These are phyloP conservation scores for Colletotrichum spinosum DNA, from an alignment of 2,329 filamentous ascomycete species.

Conservation along the genomic window DNA sequence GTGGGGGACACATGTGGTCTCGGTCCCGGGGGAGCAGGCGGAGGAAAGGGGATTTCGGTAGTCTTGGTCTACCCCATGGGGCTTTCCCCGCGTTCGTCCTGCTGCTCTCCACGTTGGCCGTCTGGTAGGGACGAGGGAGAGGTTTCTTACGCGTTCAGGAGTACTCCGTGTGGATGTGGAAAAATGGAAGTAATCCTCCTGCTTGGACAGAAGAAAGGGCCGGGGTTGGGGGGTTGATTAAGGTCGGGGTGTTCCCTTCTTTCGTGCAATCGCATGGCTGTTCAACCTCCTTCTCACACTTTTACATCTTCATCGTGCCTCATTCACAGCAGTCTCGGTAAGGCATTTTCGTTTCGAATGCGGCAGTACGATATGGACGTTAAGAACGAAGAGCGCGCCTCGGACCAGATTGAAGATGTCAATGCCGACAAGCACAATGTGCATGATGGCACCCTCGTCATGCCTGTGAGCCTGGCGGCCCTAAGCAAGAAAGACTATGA, in stretches of 20 bases:
- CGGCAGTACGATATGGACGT: conserved; percentile 10
- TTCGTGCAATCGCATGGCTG: background rate
- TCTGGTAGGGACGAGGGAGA: too few relatives aligned
- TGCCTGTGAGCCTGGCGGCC: conserved; percentile 40
- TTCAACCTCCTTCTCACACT: background rate
- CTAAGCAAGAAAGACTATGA: conserved; percentile 38
- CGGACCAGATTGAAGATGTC: conserved; percentile 24
- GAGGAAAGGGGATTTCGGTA: background rate
- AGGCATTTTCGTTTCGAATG: too few relatives aligned
- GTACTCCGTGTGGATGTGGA: background rate
- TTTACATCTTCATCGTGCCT: background rate
- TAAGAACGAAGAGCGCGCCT: conserved; percentile 18
- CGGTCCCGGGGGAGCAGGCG: background rate
- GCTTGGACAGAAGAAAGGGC: background rate
- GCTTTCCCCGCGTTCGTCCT: conserved; percentile 26
- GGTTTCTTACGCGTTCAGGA: too few relatives aligned
- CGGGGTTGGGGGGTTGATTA: conserved; percentile 5
- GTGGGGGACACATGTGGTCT: conserved; percentile 10
- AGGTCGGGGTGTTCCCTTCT: background rate
- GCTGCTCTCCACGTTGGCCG: conserved; percentile 13
- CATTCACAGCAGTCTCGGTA: too few relatives aligned
- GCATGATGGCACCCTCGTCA: conserved; percentile 20
- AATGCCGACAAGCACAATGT: conserved; percentile 12
- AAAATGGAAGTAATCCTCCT: background rate
- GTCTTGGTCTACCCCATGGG: conserved; percentile 30